Base-by-base conservation (phyloP, 768 basidiomycete genomes). In the Boletus patriciae region DNA sequence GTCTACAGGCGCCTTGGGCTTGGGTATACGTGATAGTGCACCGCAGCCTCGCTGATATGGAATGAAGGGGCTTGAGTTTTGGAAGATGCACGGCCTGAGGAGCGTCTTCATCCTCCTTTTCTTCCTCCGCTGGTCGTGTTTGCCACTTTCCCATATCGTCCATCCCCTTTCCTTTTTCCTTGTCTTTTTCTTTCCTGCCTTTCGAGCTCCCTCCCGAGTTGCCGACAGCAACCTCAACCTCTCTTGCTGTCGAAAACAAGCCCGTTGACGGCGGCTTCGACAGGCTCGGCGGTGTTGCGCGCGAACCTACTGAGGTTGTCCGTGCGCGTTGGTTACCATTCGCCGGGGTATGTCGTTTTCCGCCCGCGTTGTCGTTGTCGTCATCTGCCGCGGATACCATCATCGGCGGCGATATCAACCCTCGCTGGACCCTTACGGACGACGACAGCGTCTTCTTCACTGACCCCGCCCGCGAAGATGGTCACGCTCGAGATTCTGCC, bases 381-480 rank as follows among this genome's bases (percentile, higher is more conserved):
- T 60, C 62, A 11, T 65, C 65, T 16, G 16, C 60, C 12, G 55
- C 54, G 3, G 58, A 54, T 3, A 19, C 44, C 15, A 50, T 36
- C n/a, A 40, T 12, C 0, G 53, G 36, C 0, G 59, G 47, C 29
- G 50, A 46, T 12, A 46, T 41, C 1, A 45, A 41, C 43, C 47
- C 27, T 21, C 36, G 52, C 25, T 25, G 58, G 13, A 7, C 44
- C 37, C 21, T 54, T 3, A 6, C 7, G 10, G 57, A n/a, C 10
- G 60, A 57, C 1, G 58, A 42, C 3, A 55, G 56, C 7, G 59
- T 61, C 31, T 52, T 55, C 41, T 53, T 64, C 21, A 54, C 31
- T 4, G 61, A 60, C 5, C 45, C 58, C 1, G 57, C 54, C 4
- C 50, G 62, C 1, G 62, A 42, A n/a, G 52, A 44, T 9, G 56